Evolutionary conservation across 164 flowering plant genomes (phyloP).

Genomic region (Hamamelis virginiana): DNA sequence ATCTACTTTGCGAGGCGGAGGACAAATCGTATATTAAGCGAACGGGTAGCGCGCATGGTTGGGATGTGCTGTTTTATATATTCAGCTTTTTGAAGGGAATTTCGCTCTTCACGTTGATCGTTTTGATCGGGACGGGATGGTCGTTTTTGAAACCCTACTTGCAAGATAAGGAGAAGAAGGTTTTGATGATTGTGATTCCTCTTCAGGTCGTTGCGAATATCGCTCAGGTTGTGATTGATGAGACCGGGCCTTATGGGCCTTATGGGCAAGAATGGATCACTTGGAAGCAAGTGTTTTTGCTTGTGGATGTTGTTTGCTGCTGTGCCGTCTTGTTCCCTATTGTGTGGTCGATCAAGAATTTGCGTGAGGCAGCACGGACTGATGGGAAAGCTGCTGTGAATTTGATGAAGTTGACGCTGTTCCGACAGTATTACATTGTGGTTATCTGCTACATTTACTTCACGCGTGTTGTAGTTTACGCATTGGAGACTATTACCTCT

Average conservation of each 20-base stretch:
- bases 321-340: constrained; percentile 92
- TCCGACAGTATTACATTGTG: constrained; percentile 84
- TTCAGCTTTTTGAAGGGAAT: constrained; percentile 86
- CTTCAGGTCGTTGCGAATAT: constrained; percentile 84
- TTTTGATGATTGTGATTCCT: constrained; percentile 91
- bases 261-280: constrained; percentile 73
- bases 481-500: constrained; percentile 73
- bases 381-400: constrained; percentile 96
- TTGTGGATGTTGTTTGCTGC: constrained; percentile 88
- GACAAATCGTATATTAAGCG: constrained; percentile 79
- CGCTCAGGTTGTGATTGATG: constrained; percentile 85
- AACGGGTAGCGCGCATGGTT: constrained; percentile 87
- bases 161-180: constrained; percentile 93
- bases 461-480: constrained; percentile 84
- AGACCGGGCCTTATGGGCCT: constrained; percentile 84
- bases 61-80: constrained; percentile 95
- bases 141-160: constrained; percentile 86
- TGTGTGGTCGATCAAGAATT: constrained; percentile 93
- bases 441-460: constrained; percentile 94
- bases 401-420: constrained; percentile 82
- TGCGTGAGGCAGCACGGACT: constrained; percentile 79
- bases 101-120: constrained; percentile 74
- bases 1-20: constrained; percentile 84
- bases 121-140: constrained; percentile 95
- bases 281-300: constrained; percentile 84